Evolutionary conservation across 768 basidiomycete genomes (phyloP), one percentile per base, ranked within the genome.

Genomic region (Hypholoma fasciculare): DNA sequence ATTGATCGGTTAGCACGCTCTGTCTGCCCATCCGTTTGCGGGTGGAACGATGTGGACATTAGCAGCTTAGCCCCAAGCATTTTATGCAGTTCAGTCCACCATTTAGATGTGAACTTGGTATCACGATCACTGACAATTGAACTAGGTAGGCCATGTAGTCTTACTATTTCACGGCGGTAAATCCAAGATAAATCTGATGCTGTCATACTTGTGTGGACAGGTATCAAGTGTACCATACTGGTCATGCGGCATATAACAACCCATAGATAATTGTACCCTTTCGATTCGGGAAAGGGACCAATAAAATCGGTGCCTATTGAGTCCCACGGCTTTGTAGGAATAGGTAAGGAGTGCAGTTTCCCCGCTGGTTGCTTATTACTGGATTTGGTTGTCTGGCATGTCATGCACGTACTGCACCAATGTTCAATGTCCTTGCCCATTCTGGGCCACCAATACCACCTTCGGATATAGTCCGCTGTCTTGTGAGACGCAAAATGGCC

Each of bases 361-460:
- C 76, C 75, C 1, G 57, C 9, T 0, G 71, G 71, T 26, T 46
- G 26, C 7, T 58, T 36, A 23, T 59, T 67, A 23, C 23, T 4
- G 0, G 37, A 51, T 0, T 74, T 75, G 2, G 69, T 23, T 13
- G 38, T 39, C 26, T 68, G 65, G 46, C 74, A 75, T 13, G 34
- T 39, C 19, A 46, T 36, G 36, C 71, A 74, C 0, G 66, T 58
- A 12, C 40, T 53, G 37, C 71, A 72, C 54, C 68, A 74, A 2
- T 40, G 54, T 1, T 46, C 23, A 1, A 65, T 61, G 23, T 71
- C 71, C 6, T 60, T 63, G 0, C 19, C 54, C 20, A 71, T 59
- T 3, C 39, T 17, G 1, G 65, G 66, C 67, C 66, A 78, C 77
- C 75, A 78, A 42, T 66, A 75, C 67, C 67, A 74, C 8, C 63